Evolutionary conservation across 1,284 basidiomycete genomes (phyloP).

Genomic region (Schizopora paradoxa): DNA sequence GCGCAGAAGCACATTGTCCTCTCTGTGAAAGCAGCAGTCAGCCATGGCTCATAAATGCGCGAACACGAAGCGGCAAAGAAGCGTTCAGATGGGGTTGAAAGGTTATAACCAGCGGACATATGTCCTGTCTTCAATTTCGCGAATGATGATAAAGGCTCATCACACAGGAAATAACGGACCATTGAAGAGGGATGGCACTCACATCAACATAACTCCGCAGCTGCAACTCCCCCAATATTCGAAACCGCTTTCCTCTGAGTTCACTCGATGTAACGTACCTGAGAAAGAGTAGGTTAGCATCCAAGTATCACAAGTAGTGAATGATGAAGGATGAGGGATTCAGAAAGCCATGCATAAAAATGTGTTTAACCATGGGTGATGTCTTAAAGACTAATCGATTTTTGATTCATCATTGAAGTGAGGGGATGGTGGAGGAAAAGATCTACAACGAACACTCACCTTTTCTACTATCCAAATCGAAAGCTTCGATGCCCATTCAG

Average conservation of each 20-base stretch:
- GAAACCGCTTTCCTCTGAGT: too few relatives aligned
- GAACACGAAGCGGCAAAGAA: constrained; percentile 13
- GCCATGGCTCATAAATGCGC: constrained; percentile 7
- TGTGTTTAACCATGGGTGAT: constrained; percentile 50
- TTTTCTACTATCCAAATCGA: too few relatives aligned
- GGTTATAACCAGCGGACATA: constrained; percentile 41
- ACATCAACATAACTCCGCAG: too few relatives aligned
- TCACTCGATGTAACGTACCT: constrained; percentile 27
- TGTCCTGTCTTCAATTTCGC: constrained; percentile 60
- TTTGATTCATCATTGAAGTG: constrained; percentile 50
- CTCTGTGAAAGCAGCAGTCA: too few relatives aligned
- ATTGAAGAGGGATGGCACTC: too few relatives aligned
- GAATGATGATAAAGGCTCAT: constrained; percentile 60
- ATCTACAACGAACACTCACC: constrained; percentile 41
- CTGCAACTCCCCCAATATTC: too few relatives aligned
- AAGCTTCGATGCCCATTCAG: too few relatives aligned
- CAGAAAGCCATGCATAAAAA: constrained; percentile 41
- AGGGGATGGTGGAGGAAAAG: constrained; percentile 16
- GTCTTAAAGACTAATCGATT: constrained; percentile 90
- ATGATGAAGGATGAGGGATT: constrained; percentile 24
- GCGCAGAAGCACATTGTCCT: too few relatives aligned
- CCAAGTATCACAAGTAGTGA: constrained; percentile 20
- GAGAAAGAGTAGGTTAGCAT: constrained; percentile 25
- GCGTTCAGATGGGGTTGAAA: constrained; percentile 65
- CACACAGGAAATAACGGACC: constrained; percentile 26